These are phyloP conservation scores for Pisolithus sp. DNA, from an alignment of 768 basidiomycete genomes.

Conservation along the genomic window DNA sequence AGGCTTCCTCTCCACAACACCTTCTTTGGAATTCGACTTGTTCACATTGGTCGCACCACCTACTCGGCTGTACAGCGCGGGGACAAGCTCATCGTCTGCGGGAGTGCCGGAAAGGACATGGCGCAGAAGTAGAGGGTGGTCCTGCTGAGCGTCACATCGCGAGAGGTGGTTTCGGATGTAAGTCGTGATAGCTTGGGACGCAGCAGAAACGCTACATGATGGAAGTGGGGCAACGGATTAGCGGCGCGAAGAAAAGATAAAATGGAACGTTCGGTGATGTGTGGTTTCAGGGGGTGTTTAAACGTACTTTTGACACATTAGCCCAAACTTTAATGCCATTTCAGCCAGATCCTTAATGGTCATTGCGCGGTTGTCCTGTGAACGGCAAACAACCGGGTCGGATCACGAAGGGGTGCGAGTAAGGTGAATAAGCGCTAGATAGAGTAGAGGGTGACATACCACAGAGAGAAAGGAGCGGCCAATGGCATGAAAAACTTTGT, in stretches of 20 bases:
- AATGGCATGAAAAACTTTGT: conserved; percentile 69
- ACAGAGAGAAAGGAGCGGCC: conserved; percentile 69
- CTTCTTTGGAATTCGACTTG: conserved; percentile 14
- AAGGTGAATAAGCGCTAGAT: conserved; percentile 12
- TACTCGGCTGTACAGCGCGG: conserved; percentile 61
- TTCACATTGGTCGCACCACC: conserved; percentile 55
- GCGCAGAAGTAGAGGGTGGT: conserved; percentile 67
- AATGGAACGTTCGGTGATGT: conserved; percentile 5
- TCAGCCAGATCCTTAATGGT: conserved; percentile 83
- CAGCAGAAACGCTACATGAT: conserved; percentile 57
- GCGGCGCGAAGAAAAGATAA: conserved; percentile 8
- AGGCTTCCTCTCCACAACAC: conserved; percentile 22
- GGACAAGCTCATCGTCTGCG: conserved; percentile 67
- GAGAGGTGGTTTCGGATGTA: conserved; percentile 69
- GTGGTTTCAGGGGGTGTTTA: conserved; percentile 1
- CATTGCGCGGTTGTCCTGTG: conserved; percentile 74
- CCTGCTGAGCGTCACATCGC: conserved; percentile 65
- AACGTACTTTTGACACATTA: conserved; percentile 71
- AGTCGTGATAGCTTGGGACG: conserved; percentile 78
- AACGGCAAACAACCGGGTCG: not conserved
- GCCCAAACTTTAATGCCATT: conserved; percentile 55
- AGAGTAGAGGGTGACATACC: conserved; percentile 36
- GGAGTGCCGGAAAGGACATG: conserved; percentile 67
- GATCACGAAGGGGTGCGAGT: conserved; percentile 12
- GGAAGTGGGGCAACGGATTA: not conserved